A percentile compares a stretch with the other conserved stretches of the same genome.
Conservation (phyloP, 495 filamentous ascomycete genomes). For the Penicillium turbatum region DNA sequence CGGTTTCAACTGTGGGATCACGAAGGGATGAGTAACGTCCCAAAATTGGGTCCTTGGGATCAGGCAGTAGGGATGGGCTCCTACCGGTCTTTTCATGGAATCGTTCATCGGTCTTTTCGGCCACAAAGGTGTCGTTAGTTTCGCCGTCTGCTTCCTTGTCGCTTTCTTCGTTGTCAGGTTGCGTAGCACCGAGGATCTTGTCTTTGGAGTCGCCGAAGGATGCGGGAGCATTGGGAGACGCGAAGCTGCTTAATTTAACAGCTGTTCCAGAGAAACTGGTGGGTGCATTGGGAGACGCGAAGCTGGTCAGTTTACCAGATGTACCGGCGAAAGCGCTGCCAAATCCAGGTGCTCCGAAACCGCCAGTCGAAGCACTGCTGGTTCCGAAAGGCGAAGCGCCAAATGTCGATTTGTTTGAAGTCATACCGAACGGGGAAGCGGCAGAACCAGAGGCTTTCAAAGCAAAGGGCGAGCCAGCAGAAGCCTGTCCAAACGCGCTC, state of each 20-base stretch:
- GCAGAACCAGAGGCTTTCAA: conserved; percentile 30
- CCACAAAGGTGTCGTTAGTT: conserved; percentile 46
- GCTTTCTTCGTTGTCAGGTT: conserved; percentile 50
- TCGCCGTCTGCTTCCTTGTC: conserved; percentile 33
- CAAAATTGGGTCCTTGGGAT: neutral
- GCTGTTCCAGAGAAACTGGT: conserved; percentile 35
- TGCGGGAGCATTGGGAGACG: conserved; percentile 53
- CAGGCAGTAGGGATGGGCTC: conserved; percentile 16
- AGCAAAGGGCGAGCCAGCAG: conserved; percentile 49
- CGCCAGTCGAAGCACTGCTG: conserved; percentile 28
- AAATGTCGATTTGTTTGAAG: neutral
- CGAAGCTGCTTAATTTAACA: conserved; percentile 65
- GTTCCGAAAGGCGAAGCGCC: conserved; percentile 1
- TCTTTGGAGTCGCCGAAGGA: conserved; percentile 52
- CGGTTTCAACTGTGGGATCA: conserved; percentile 58
- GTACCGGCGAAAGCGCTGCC: conserved; percentile 49
- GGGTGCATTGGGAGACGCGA: conserved; percentile 60
- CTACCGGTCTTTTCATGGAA: conserved; percentile 63
- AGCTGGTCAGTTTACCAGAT: conserved; percentile 56
- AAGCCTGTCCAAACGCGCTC: conserved; percentile 52
- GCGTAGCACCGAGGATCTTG: conserved; percentile 67
- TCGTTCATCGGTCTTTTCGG: conserved; percentile 60
- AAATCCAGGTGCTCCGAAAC: conserved; percentile 47
- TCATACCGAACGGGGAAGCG: conserved; percentile 9
- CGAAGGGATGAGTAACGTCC: conserved; percentile 10